Conservation (phyloP, 2,329 filamentous ascomycete species). For the Cyanodermella asteris region DNA sequence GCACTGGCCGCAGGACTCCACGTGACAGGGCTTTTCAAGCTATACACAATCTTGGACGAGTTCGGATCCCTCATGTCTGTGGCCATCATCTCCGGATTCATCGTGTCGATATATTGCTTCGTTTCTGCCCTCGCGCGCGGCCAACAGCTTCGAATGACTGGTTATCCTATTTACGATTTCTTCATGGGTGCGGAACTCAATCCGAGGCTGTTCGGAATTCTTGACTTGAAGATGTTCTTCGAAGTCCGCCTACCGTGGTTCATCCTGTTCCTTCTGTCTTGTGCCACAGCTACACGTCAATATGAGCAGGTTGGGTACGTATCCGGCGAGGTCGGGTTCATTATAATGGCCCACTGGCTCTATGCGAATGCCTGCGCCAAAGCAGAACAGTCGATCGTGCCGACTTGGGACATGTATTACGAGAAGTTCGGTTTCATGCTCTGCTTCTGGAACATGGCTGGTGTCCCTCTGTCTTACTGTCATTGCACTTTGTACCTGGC, state of each 20-base stretch:
- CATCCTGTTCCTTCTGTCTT: slow-evolving; percentile 59
- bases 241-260: slow-evolving; percentile 86
- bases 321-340: slow-evolving; percentile 61
- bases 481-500: slow-evolving; percentile 82
- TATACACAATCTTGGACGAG: slow-evolving; percentile 85
- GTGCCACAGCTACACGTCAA: slow-evolving; percentile 59
- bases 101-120: slow-evolving; percentile 69
- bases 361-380: slow-evolving; percentile 87
- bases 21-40: slow-evolving; percentile 60
- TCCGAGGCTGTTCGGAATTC: slow-evolving; percentile 59
- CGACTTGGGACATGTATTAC: slow-evolving; percentile 90
- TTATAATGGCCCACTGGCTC: slow-evolving; percentile 74
- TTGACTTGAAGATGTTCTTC: slow-evolving; percentile 92
- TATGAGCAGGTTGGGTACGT: slow-evolving; percentile 73
- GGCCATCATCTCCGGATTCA: slow-evolving; percentile 72
- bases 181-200: slow-evolving; percentile 82
- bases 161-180: slow-evolving; percentile 61
- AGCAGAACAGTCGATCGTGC: slow-evolving; percentile 74
- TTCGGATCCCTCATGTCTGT: slow-evolving; percentile 87
- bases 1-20: slow-evolving; percentile 49
- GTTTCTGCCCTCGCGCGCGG: slow-evolving; percentile 62
- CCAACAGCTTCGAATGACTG: slow-evolving; percentile 79
- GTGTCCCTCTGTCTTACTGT: slow-evolving; percentile 78
- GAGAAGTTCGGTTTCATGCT: slow-evolving; percentile 97
- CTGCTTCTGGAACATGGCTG: slow-evolving; percentile 91